Conservation (phyloP, 345 rosid species). For the Citrus reticulata region DNA sequence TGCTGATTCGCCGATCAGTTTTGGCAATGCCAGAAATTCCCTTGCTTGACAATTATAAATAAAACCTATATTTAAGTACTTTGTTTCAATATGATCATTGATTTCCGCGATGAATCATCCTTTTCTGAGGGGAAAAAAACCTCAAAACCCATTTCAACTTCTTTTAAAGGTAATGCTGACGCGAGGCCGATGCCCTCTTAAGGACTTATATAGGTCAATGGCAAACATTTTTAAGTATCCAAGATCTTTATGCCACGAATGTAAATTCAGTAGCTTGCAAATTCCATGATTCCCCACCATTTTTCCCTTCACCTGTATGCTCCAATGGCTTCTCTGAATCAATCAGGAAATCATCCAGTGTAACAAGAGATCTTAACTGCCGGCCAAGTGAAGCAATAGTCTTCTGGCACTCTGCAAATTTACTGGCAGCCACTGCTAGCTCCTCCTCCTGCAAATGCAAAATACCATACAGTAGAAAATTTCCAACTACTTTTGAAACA, state of each 20-base stretch:
- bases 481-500: background rate
- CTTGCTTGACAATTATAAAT: background rate
- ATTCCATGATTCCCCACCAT: slow-evolving; percentile 12
- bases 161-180: slow-evolving; percentile 13
- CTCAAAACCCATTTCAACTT: slow-evolving; percentile 23
- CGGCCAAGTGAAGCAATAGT: slow-evolving; percentile 72
- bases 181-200: background rate
- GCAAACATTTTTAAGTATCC: slow-evolving; percentile 6
- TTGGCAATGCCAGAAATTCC: background rate
- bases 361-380: slow-evolving; percentile 58
- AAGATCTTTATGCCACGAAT: slow-evolving; percentile 5
- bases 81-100: background rate
- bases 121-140: slow-evolving; percentile 14
- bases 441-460: slow-evolving; percentile 55
- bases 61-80: background rate
- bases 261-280: slow-evolving; percentile 11
- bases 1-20: background rate
- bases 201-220: background rate
- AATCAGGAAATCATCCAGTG: slow-evolving; percentile 51
- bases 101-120: slow-evolving; percentile 9
- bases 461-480: background rate
- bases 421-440: slow-evolving; percentile 59
- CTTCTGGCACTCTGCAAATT: slow-evolving; percentile 81
- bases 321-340: slow-evolving; percentile 32
- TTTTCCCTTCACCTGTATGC: slow-evolving; percentile 12